Conservation (phyloP, 73 alveolate species). For the Uronychia setigera region DNA sequence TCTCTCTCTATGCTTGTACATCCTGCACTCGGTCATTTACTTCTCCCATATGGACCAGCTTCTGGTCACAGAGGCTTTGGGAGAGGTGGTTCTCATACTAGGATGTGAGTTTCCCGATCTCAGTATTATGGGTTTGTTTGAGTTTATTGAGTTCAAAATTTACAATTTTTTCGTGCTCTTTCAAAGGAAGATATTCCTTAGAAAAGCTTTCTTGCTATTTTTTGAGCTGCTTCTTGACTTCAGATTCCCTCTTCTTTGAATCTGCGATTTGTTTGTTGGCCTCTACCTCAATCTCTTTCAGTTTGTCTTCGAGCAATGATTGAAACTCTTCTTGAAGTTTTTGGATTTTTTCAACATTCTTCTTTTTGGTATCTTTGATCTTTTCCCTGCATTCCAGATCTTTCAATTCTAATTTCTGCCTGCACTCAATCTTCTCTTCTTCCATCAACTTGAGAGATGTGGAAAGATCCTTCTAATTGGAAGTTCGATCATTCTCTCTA, state of each 20-base stretch:
- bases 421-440: slow-evolving; percentile 5
- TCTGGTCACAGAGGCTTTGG: too few species aligned
- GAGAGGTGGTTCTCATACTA: too few species aligned
- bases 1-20: too few species aligned
- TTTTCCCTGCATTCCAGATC: slow-evolving; percentile 16
- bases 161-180: not conserved
- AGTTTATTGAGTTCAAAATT: too few species aligned
- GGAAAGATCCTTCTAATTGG: not conserved
- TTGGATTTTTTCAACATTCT: slow-evolving; percentile 3
- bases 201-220: not conserved
- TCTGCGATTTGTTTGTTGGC: slow-evolving; percentile 6
- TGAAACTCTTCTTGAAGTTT: slow-evolving; percentile 13
- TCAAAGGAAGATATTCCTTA: not conserved
- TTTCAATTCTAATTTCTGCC: slow-evolving; percentile 11
- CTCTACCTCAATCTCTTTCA: slow-evolving; percentile 18
- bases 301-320: slow-evolving; percentile 2
- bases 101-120: too few species aligned
- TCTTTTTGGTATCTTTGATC: slow-evolving; percentile 24
- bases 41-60: too few species aligned
- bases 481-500: slow-evolving; percentile 13
- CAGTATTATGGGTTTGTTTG: too few species aligned
- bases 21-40: too few species aligned
- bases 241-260: slow-evolving; percentile 4
- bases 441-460: slow-evolving; percentile 9
- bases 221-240: not conserved